Evolutionary conservation across 208 protist species (phyloP).

Genomic region (Naegleria gruberi): DNA sequence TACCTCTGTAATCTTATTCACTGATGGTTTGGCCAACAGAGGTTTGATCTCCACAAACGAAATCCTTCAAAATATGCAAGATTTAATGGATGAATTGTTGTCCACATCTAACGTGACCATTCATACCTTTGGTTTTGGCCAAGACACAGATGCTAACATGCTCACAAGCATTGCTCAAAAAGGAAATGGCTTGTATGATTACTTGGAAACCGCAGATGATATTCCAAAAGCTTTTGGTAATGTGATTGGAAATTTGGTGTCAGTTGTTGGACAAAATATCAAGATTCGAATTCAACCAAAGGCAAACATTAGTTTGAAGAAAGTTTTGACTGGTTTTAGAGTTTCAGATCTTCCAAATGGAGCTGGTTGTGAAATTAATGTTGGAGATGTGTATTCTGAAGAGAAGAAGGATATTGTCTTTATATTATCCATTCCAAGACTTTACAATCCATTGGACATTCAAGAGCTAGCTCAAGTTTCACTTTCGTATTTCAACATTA

Average conservation of each 20-base stretch:
- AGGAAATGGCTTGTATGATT: slow-evolving; percentile 42
- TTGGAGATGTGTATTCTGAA: slow-evolving; percentile 29
- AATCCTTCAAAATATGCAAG: not conserved
- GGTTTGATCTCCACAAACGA: not conserved
- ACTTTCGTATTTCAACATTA: slow-evolving; percentile 11
- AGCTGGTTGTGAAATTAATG: not conserved
- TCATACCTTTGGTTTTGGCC: slow-evolving; percentile 44
- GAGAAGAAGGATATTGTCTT: slow-evolving; percentile 27
- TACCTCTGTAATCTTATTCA: not conserved
- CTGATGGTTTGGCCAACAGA: not conserved
- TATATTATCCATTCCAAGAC: not conserved
- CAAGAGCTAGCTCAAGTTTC: not conserved
- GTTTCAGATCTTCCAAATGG: not conserved
- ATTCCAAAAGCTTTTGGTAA: slow-evolving; percentile 40
- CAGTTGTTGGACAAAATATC: slow-evolving; percentile 38
- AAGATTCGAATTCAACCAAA: not conserved
- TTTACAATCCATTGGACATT: not conserved
- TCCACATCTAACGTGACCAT: too few species aligned
- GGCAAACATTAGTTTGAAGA: not conserved
- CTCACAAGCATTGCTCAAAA: slow-evolving; percentile 29
- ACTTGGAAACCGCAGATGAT: slow-evolving; percentile 28
- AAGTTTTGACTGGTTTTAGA: not conserved
- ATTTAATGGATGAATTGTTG: not conserved
- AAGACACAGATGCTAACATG: slow-evolving; percentile 32
- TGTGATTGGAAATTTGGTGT: slow-evolving; percentile 42